These are phyloP conservation scores for Dothideomycetes sp. DNA, from an alignment of 2,329 filamentous ascomycete genomes.

Conservation along the genomic window DNA sequence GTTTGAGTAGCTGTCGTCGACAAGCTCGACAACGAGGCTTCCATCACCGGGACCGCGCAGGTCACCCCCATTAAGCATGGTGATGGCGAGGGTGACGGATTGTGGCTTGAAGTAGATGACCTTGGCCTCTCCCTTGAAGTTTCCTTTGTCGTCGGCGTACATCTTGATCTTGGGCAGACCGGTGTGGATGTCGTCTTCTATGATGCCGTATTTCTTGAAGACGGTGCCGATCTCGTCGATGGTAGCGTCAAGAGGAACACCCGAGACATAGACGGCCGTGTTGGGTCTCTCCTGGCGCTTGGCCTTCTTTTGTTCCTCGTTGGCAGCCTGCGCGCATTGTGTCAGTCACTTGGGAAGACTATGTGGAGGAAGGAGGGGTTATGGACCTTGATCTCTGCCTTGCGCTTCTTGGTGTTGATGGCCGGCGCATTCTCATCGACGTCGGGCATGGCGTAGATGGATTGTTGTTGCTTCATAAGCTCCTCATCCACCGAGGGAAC, in stretches of 20 bases:
- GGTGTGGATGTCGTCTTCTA: slow-evolving; percentile 88
- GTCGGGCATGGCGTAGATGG: slow-evolving; percentile 51
- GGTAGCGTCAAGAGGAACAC: slow-evolving; percentile 70
- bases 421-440: slow-evolving; percentile 44
- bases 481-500: slow-evolving; percentile 57
- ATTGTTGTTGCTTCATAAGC: slow-evolving; percentile 50
- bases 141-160: slow-evolving; percentile 70
- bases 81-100: slow-evolving; percentile 78
- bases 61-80: slow-evolving; percentile 70
- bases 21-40: slow-evolving; percentile 71
- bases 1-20: slow-evolving; percentile 65
- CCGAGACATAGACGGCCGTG: slow-evolving; percentile 86
- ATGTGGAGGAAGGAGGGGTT: no score
- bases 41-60: slow-evolving; percentile 59
- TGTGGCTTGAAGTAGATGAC: slow-evolving; percentile 90
- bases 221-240: slow-evolving; percentile 70
- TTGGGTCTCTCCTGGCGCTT: slow-evolving; percentile 49
- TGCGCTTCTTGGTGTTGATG: slow-evolving; percentile 37
- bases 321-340: slow-evolving; percentile 15
- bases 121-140: slow-evolving; percentile 88
- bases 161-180: slow-evolving; percentile 85
- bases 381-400: slow-evolving; percentile 31
- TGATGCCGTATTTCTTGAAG: slow-evolving; percentile 84
- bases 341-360: no score
- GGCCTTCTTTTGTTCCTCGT: slow-evolving; percentile 24